Base-by-base conservation (phyloP, 2,329 filamentous ascomycete genomes). In the Botrytis hyacinthi region DNA sequence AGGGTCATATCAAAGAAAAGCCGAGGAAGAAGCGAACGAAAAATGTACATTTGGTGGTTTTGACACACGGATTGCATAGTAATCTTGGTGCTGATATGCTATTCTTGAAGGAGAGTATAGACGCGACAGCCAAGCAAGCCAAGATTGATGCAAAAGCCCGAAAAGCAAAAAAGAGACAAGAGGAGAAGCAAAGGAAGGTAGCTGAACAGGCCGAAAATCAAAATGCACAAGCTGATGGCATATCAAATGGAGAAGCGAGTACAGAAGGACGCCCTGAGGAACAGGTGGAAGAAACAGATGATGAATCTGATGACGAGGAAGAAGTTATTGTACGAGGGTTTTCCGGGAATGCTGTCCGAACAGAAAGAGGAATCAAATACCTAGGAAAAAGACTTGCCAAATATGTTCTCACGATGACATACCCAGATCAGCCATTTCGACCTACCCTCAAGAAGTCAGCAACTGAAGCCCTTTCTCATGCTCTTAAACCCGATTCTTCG, bases 81-180 rank as follows among this genome's bases (percentile, higher is more conserved):
- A 99, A 99, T 81, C 86, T 98, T 20, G 94, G 96, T 8, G 93
- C 94, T 35, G 96, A 99, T 81, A 97, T 99, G 96, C 86, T 99
- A 32, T 99, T 93, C 81, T 84, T 99, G 81, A 99, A 99, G 81
- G 96, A 99, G 83, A 97, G 94, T 82, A 98, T 99, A 75, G 96
- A 99, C 83, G 90, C 90, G 42, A 91, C 93, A 4, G 92, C 91
- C 6, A 91, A 86, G 78, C 90, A 95, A 80, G 92, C 93, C 42
- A 91, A 91, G 78, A 84, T 89, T 68, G 91, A 93, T 81, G 89
- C 90, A 54, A 91, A 87, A 80, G 86, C 84, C 68, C 86, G 92
- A 73, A 88, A 86, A 77, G 85, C 84, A 73, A 85, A 83, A 77
- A 87, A 79, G 82, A 84, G 80, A 79, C 81, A 83, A 73, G 76